Base-by-base conservation (phyloP, 1,284 basidiomycete species). In the Papiliotrema laurentii region DNA sequence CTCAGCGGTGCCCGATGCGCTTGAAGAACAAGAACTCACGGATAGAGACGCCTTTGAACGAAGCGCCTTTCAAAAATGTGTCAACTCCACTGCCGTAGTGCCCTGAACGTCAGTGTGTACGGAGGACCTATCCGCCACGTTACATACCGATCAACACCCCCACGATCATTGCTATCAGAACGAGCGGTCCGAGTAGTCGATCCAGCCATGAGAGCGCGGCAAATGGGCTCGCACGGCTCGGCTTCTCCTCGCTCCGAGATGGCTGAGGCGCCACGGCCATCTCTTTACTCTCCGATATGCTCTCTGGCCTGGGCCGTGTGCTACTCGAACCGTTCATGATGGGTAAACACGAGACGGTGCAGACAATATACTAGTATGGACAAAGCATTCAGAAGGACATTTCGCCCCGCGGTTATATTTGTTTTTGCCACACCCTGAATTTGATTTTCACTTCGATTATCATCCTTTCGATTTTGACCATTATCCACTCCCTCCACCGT, bases 111-210 rank as follows among this genome's bases (percentile, higher is more conserved):
- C 28, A 7, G 16, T 27, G 40, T 24, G 16, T 16, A 4, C 5
- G 22, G n/a, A 7, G 19, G n/a, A 4, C 19, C 37, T 33, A 37
- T 14, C 35, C 7, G 22, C 3, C 5, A 31, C 27, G 28, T 4
- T 6, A 30, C 41, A 31, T 21, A 43, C 41, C 41, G 33, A 91
- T 83, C 46, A 90, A 64, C 6, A 90, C 83, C 0, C 89, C 89
- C 19, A 86, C 59, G 39, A 89, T 80, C 88, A 92, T 92, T 21
- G 80, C 80, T 4, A 87, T 35, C 2, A 92, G 74, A 45, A 92
- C 85, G 40, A 83, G 77, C 0, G 84, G 79, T 0, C 87, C 83
- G 2, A 91, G 76, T 0, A 88, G 76, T 14, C 83, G 79, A 66
- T 90, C 87, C 0, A 84, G 72, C 60, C 74, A 74, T 7, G 70